Evolutionary conservation across 345 rosid genomes (phyloP), one percentile per base, ranked within the genome.

Genomic region (Moricandia arvensis): DNA sequence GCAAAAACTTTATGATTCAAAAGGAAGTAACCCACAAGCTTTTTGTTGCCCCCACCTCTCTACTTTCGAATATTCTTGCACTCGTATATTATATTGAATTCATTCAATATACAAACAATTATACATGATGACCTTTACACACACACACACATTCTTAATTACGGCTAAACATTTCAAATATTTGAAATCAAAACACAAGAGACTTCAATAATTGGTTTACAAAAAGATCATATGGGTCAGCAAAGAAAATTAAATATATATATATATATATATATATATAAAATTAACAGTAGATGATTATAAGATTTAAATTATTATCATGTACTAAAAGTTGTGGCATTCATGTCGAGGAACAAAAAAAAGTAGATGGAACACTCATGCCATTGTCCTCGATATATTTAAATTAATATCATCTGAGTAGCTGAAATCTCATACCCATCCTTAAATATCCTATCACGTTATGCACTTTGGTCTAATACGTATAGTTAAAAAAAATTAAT

Each of bases 1-100:
- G 81, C 73, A 78, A 78, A 66, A 72, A 63, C 59, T 72, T 72
- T 66, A 72, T 78, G 69, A 72, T 72, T 60, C 77, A 61, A 72
- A 78, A 78, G 64, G 0, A 72, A 78, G 77, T 61, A 58, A 47
- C 8, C 31, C 76, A 71, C 60, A 45, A 66, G 68, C 55, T 47
- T 37, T 37, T 13, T 53, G 35, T 67, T 60, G 69, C 24, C 15
- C 74, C 77, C 73, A 49, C 67, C 62, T 72, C 59, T 60, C 63
- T 60, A 12, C 69, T 72, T 72, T 72, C 61, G 69, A 38, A 60
- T 78, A 65, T 59, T 65, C 72, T 71, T 65, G 26, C 26, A 24
- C 21, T 60, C 17, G 38, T 33, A 35, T 66, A 26, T 27, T 71
- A 12, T 27, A 71, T 63, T 57, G 37, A 9, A 31, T 33, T 17